A percentile compares a stretch with the other conserved stretches of the same genome.
phyloP scores from a whole-genome alignment of 495 filamentous ascomycete genomes.

The Penicillium fimorum region DNA sequence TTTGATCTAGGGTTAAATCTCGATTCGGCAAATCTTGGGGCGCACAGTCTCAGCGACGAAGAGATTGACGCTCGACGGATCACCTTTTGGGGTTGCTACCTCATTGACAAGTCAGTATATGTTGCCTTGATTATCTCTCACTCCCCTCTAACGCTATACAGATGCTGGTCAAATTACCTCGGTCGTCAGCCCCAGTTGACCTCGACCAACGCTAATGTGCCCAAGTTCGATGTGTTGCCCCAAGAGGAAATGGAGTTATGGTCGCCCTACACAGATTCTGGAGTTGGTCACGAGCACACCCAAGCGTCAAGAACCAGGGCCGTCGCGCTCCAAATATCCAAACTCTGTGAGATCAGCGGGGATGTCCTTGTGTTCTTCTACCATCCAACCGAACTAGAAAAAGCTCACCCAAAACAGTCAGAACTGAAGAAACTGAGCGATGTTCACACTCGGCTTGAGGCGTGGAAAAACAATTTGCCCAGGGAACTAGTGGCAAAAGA shows the following conservation, averaged over 20 bases:
- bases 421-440: slow-evolving; percentile 93
- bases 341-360: slow-evolving; percentile 87
- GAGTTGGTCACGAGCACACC: slow-evolving; percentile 61
- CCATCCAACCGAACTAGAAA: slow-evolving; percentile 66
- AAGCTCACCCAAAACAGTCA: slow-evolving; percentile 60
- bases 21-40: slow-evolving; percentile 64
- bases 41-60: slow-evolving; percentile 66
- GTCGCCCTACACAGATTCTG: slow-evolving; percentile 86
- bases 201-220: slow-evolving; percentile 71
- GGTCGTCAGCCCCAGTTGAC: slow-evolving; percentile 88
- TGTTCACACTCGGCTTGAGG: slow-evolving; percentile 84
- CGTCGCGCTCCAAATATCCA: slow-evolving; percentile 75
- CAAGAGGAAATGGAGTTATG: slow-evolving; percentile 80
- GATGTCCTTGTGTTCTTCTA: slow-evolving; percentile 91
- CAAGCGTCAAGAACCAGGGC: slow-evolving; percentile 85
- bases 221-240: slow-evolving; percentile 90
- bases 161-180: slow-evolving; percentile 97
- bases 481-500: slow-evolving; percentile 87
- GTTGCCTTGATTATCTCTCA: background rate
- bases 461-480: slow-evolving; percentile 84
- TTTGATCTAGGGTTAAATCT: slow-evolving; percentile 90
- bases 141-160: slow-evolving; percentile 30
- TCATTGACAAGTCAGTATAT: slow-evolving; percentile 79
- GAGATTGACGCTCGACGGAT: slow-evolving; percentile 87
- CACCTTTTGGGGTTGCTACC: slow-evolving; percentile 98